These are phyloP conservation scores for Penicillium brasilianum DNA, from an alignment of 2,329 filamentous ascomycete species.

Conservation along the genomic window DNA sequence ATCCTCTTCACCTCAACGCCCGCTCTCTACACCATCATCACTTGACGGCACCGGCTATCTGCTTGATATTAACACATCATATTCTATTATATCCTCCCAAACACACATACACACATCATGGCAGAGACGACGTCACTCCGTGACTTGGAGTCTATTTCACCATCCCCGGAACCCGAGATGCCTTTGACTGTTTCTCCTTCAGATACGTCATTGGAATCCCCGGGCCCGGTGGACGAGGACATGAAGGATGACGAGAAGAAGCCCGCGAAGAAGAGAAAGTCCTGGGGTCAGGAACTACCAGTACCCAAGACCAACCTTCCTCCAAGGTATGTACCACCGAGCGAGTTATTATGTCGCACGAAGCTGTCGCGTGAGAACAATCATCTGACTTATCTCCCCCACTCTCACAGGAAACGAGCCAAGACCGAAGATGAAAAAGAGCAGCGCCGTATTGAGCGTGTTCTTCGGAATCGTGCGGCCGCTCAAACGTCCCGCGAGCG, in stretches of 20 bases:
- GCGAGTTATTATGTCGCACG: not conserved
- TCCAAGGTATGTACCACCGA: constrained; percentile 69
- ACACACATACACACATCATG: constrained; percentile 30
- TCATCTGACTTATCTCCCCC: not conserved
- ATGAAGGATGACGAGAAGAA: constrained; percentile 64
- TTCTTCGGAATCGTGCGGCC: constrained; percentile 92
- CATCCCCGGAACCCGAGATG: constrained; percentile 40
- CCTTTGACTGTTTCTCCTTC: constrained; percentile 49
- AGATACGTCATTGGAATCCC: constrained; percentile 44
- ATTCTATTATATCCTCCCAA: constrained; percentile 7
- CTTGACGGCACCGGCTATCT: constrained; percentile 27
- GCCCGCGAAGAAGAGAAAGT: constrained; percentile 90
- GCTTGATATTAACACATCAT: constrained; percentile 1
- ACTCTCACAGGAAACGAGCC: constrained; percentile 77
- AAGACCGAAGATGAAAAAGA: constrained; percentile 99
- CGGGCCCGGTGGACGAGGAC: constrained; percentile 30
- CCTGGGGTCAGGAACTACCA: constrained; percentile 96
- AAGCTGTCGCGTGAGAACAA: not conserved
- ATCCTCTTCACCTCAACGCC: not conserved
- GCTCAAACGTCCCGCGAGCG: constrained; percentile 96
- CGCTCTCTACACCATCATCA: constrained; percentile 15
- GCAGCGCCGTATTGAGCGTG: constrained; percentile 94
- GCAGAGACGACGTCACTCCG: constrained; percentile 39
- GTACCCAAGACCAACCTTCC: constrained; percentile 96
- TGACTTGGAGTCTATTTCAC: constrained; percentile 38